Evolutionary conservation across 208 protist genomes (phyloP).

Genomic region (Tritrichomonas foetus): DNA sequence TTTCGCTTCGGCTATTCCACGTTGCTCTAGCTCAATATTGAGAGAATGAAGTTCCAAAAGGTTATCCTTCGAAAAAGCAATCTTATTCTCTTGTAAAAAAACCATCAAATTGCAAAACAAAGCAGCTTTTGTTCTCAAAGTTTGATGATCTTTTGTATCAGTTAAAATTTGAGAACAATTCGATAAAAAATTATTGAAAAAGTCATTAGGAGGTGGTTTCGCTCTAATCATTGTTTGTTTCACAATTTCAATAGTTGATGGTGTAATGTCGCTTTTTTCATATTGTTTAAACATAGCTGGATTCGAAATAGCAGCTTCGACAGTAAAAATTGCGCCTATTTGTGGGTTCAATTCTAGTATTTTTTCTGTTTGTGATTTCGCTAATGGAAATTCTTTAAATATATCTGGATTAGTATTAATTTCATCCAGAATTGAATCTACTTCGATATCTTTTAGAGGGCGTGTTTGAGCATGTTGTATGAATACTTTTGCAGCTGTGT

Average conservation of each 20-base stretch:
- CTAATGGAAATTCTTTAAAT: neutral
- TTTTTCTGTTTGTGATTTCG: neutral
- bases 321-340: neutral
- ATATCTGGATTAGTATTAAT: neutral
- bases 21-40: no score
- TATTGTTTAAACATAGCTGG: neutral
- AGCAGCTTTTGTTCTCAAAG: neutral
- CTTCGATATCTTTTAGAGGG: neutral
- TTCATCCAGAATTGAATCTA: neutral
- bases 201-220: neutral
- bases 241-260: neutral
- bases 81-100: neutral
- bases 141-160: neutral
- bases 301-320: neutral
- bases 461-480: neutral
- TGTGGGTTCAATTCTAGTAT: neutral
- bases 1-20: no score
- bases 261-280: neutral
- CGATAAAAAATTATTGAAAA: neutral
- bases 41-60: no score
- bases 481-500: neutral
- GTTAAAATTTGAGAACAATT: neutral
- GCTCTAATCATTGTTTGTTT: neutral
- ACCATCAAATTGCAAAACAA: constrained; percentile 27
- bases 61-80: no score